phyloP scores from a whole-genome alignment of 2,329 filamentous ascomycete genomes.

The Fusarium floridanum region DNA sequence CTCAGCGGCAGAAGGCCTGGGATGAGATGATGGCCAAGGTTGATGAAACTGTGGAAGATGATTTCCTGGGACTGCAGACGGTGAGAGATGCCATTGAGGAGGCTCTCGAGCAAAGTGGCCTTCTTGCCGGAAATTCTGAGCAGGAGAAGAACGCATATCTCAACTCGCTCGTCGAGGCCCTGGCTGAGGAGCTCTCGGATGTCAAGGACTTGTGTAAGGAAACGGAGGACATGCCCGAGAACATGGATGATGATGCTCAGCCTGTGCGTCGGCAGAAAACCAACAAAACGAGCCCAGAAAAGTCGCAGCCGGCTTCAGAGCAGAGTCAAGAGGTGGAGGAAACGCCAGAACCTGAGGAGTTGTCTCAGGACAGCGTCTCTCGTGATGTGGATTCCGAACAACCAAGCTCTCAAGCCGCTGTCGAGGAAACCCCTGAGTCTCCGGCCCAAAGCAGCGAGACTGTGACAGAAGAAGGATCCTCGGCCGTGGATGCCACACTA shows the following conservation, averaged over 20 bases:
- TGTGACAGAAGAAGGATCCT: neutral
- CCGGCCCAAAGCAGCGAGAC: neutral
- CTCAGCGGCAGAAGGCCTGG: slow-evolving; percentile 60
- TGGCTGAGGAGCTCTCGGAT: slow-evolving; percentile 54
- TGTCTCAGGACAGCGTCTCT: neutral
- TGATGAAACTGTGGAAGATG: slow-evolving; percentile 69
- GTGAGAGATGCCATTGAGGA: slow-evolving; percentile 68
- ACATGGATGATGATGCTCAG: slow-evolving; percentile 13
- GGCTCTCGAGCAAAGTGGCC: slow-evolving; percentile 67
- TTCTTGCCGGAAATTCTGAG: slow-evolving; percentile 60
- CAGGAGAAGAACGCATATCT: slow-evolving; percentile 63
- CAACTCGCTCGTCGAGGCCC: slow-evolving; percentile 63
- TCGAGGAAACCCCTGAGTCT: neutral
- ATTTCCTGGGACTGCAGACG: slow-evolving; percentile 64
- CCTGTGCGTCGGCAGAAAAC: slow-evolving; percentile 7
- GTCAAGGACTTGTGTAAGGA: slow-evolving; percentile 41
- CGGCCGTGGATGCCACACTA: neutral
- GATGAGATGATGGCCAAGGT: slow-evolving; percentile 67
- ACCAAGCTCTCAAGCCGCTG: neutral
- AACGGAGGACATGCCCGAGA: slow-evolving; percentile 12
- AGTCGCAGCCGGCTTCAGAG: neutral
- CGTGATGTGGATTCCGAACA: neutral
- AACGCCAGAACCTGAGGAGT: neutral
- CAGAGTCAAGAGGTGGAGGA: neutral
- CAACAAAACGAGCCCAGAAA: neutral